Conservation (phyloP, 2,329 filamentous ascomycete genomes). For the Epichloe bromicola region DNA sequence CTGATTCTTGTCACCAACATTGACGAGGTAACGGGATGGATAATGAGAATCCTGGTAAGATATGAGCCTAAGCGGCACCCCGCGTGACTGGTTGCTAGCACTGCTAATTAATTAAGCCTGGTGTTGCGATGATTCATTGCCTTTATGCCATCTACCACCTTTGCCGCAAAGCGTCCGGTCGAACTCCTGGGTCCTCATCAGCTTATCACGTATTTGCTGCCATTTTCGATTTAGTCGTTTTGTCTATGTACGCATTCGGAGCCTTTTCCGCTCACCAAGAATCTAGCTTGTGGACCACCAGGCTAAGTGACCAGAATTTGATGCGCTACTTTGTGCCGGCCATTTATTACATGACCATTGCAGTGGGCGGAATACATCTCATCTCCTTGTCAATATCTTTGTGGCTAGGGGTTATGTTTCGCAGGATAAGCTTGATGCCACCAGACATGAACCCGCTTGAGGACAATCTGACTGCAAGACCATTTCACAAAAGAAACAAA, state of each 20-base stretch:
- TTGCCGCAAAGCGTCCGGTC: slow-evolving; percentile 51
- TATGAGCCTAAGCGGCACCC: neutral
- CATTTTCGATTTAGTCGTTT: slow-evolving; percentile 49
- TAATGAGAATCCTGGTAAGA: slow-evolving; percentile 64
- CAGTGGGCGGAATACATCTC: slow-evolving; percentile 54
- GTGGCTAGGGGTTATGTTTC: slow-evolving; percentile 68
- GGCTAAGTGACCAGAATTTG: slow-evolving; percentile 45
- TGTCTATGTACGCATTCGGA: slow-evolving; percentile 45
- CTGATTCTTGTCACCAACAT: slow-evolving; percentile 65
- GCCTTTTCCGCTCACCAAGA: slow-evolving; percentile 33
- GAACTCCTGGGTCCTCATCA: slow-evolving; percentile 67
- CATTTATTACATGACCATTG: slow-evolving; percentile 55
- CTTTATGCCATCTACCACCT: slow-evolving; percentile 76
- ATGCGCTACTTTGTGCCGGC: slow-evolving; percentile 49
- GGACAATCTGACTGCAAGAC: slow-evolving; percentile 63
- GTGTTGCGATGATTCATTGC: slow-evolving; percentile 57
- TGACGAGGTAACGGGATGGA: slow-evolving; percentile 53
- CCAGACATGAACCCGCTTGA: slow-evolving; percentile 95
- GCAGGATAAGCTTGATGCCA: slow-evolving; percentile 67
- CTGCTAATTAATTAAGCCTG: slow-evolving; percentile 42
- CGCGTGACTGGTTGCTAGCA: neutral
- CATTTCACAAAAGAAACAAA: slow-evolving; percentile 61
- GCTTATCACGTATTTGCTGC: slow-evolving; percentile 82
- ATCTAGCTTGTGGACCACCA: slow-evolving; percentile 48
- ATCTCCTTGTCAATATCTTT: slow-evolving; percentile 57